Evolutionary conservation across 352 stramenopile genomes (phyloP), one percentile per base, ranked within the genome.

Genomic region (Plasmopara viticola): DNA sequence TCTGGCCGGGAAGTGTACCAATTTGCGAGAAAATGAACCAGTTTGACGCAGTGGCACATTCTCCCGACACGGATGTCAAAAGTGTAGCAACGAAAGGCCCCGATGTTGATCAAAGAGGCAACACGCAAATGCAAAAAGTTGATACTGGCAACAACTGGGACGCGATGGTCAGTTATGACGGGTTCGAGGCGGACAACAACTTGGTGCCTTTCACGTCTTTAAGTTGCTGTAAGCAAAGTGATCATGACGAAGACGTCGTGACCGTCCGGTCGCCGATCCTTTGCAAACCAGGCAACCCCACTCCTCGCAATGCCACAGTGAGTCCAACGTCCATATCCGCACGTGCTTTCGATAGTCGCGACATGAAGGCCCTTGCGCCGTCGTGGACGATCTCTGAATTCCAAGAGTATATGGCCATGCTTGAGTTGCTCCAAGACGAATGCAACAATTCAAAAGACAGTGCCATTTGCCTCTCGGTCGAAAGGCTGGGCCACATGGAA

Each of bases 381-480:
- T 65, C 58, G 9, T 80, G 70, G 70, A 68, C 58, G 8, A 57
- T 62, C n/a, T 54, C 66, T 40, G 60, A 81, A n/a, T 70, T 81
- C 31, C 39, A 60, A 13, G 56, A 73, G 47, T 82, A 77, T 55
- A 63, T 68, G 44, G 57, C 54, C 6, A 55, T 82, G 52, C 55
- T 82, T 5, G 61, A 60, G n/a, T 60, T 74, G 18, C 49, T 82
- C 4, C 60, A 82, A 39, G 51, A 74, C 2, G 53, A 52, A 4
- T 72, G 65, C 25, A 47, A 60, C 25, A 65, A 40, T 18, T 51
- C 56, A 1, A 44, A 60, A 14, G 60, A 51, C 5, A 42, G 53
- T 0, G 62, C 70, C 14, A 62, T 81, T 41, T 46, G 53, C 35
- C 49, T 81, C 44, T 70, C 70, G 12, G 58, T 50, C 6, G 52